Evolutionary conservation across 1,139 yeast genomes (phyloP).

Genomic region (Scheffersomyces titani): DNA sequence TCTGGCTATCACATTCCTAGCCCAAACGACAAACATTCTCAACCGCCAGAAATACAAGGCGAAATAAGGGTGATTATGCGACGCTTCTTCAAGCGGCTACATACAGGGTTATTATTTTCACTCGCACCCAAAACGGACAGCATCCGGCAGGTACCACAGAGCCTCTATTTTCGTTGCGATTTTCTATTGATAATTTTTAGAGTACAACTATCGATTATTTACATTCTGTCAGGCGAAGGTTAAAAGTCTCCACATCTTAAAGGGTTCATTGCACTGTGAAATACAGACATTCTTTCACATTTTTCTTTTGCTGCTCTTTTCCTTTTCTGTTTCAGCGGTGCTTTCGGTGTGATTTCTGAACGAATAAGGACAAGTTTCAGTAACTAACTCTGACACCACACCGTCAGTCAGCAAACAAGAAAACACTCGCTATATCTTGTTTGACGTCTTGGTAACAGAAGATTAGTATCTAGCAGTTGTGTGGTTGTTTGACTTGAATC

Average conservation of each 20-base stretch:
- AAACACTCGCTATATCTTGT: neutral
- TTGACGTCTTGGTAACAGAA: neutral
- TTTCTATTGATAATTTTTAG: neutral
- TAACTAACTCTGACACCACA: neutral
- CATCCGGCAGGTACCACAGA: neutral
- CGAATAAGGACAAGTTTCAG: neutral
- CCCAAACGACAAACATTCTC: neutral
- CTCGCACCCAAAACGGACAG: neutral
- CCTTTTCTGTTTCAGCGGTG: neutral
- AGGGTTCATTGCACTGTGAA: neutral
- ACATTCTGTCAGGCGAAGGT: neutral
- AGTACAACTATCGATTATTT: neutral
- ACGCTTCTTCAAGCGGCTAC: neutral
- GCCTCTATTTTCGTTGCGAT: neutral
- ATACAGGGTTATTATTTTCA: neutral
- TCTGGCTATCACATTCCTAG: neutral
- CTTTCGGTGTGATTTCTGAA: neutral
- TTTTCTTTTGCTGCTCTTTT: neutral
- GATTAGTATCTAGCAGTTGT: too few relatives aligned
- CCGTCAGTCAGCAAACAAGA: neutral
- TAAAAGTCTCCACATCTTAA: neutral
- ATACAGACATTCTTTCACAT: neutral
- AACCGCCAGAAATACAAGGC: neutral
- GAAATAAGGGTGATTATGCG: neutral
- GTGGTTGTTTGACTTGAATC: neutral